Base-by-base conservation (phyloP, 306 rosid genomes). In the Calophaca sinica region DNA sequence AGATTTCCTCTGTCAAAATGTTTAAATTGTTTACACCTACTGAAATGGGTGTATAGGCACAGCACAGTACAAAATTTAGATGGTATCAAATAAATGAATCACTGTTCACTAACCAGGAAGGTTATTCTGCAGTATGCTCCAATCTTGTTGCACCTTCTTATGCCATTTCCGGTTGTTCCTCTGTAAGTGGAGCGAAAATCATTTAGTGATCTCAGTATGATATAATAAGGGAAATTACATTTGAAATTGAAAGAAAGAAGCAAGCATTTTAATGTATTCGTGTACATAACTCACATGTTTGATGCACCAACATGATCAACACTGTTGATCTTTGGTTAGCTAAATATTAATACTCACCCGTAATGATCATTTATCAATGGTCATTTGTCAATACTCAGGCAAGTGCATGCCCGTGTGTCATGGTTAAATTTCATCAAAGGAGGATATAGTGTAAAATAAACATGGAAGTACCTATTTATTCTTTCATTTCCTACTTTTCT, bases 121-220 rank as follows among this genome's bases (percentile, higher is more conserved):
- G 88, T 96, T 90, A 78, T 92, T 96, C 83, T 96, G 98, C 81
- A 96, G 92, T 81, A 96, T 96, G 84, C 81, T 80, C 99, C 99
- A 96, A 85, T 96, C 99, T 89, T 90, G 96, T 75, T 96, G 99
- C 81, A 92, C 91, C 89, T 92, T 96, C 93, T 90, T 96, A 31
- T 77, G 77, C 99, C 99, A 96, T 88, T 80, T 92, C 64, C 93
- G 88, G 62, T 73, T 87, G 84, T 78, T 83, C 81, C 60, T 81
- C 99, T 96, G 91, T 69, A 89, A 73, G 70, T 13, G 71, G 45
- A 52, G 52, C 39, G 36, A 59, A 68, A 66, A 70, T 69, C 71
- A 58, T 33, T 50, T 60, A 80, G 39, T 70, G 68, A 53, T 61
- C 45, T 70, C 55, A 1, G 68, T 69, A 45, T 62, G 73, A 67